phyloP scores from a whole-genome alignment of 768 basidiomycete genomes.

The Mycena galericulata region DNA sequence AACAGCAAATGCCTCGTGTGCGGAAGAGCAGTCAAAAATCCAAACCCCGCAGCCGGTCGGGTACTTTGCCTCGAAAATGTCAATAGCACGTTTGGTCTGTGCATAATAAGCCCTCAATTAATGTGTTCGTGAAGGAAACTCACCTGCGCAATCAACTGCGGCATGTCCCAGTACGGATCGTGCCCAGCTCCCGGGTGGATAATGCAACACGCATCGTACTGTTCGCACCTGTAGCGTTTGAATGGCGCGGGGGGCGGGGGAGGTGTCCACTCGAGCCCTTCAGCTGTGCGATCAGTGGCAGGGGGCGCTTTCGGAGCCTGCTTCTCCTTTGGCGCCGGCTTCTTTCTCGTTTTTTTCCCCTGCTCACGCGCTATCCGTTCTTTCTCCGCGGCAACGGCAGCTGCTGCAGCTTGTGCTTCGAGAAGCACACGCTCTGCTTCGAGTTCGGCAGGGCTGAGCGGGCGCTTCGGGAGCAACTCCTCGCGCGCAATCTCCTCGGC shows the following conservation, averaged over 20 bases:
- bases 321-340: slow-evolving; percentile 11
- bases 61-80: slow-evolving; percentile 35
- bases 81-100: slow-evolving; percentile 24
- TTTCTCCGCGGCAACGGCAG: slow-evolving; percentile 16
- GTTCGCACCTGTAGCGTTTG: slow-evolving; percentile 17
- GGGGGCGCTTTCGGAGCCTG: slow-evolving; percentile 4
- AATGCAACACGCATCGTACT: slow-evolving; percentile 31
- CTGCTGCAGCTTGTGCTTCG: slow-evolving; percentile 10
- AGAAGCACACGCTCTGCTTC: slow-evolving; percentile 1
- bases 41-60: slow-evolving; percentile 35
- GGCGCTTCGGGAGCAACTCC: slow-evolving; percentile 21
- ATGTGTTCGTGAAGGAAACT: slow-evolving; percentile 2
- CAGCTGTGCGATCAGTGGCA: slow-evolving; percentile 25
- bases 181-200: slow-evolving; percentile 41
- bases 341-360: slow-evolving; percentile 12
- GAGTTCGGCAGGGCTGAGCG: slow-evolving; percentile 20
- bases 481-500: slow-evolving; percentile 24
- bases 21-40: slow-evolving; percentile 43
- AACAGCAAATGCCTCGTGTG: slow-evolving; percentile 38
- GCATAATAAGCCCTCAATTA: neutral
- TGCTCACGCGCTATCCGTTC: slow-evolving; percentile 6
- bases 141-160: slow-evolving; percentile 37
- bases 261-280: slow-evolving; percentile 26
- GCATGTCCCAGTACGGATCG: slow-evolving; percentile 40
- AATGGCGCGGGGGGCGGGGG: slow-evolving; percentile 27